Evolutionary conservation across 495 filamentous ascomycete genomes (phyloP), one percentile per base, ranked within the genome.

Genomic region (Annulohypoxylon maeteangense): DNA sequence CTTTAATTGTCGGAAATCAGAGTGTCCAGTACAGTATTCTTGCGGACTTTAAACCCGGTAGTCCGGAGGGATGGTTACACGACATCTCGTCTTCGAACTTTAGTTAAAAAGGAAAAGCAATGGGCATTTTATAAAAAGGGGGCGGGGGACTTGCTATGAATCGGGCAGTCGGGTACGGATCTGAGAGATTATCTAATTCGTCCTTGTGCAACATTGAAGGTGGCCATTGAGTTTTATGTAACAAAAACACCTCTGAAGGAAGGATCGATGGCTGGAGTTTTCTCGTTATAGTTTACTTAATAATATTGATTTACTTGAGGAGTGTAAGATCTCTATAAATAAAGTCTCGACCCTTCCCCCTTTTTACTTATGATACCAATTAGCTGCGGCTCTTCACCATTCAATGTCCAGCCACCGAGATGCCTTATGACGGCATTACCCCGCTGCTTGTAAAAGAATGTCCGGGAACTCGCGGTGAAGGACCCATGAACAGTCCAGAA

Each of bases 371-470:
- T 5, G 6, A 20, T 5, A 44, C 40, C 40, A 18, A 44, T 18
- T n/a, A 12, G 22, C 14, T 54, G 51, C 27, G 29, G 51, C 51
- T 55, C 51, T 20, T 34, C 25, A 18, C 6, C n/a, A 22, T 55
- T 7, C n/a, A n/a, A n/a, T n/a, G n/a, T n/a, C n/a, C n/a, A n/a
- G n/a, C n/a, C n/a, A n/a, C n/a, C n/a, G 7, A 36, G 12, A 55
- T 55, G n/a, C 5, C 7, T 8, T 18, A 55, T 55, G 51, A 55
- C 51, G 51, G 29, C 51, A 55, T 23, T 51, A 55, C 51, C 51
- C 51, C 51, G 51, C 51, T 55, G 29, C 51, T 55, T n/a, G 23
- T 36, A 55, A 55, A 55, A 55, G 16, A 36, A 55, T 34, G 31
- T 7, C 47, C 47, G 47, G 23, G 31, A 55, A 55, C 29, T 23